A percentile compares a stretch with the other conserved stretches of the same genome.
These are phyloP conservation scores for Glycine tomentella DNA, from an alignment of 306 rosid genomes.

Conservation along the genomic window DNA sequence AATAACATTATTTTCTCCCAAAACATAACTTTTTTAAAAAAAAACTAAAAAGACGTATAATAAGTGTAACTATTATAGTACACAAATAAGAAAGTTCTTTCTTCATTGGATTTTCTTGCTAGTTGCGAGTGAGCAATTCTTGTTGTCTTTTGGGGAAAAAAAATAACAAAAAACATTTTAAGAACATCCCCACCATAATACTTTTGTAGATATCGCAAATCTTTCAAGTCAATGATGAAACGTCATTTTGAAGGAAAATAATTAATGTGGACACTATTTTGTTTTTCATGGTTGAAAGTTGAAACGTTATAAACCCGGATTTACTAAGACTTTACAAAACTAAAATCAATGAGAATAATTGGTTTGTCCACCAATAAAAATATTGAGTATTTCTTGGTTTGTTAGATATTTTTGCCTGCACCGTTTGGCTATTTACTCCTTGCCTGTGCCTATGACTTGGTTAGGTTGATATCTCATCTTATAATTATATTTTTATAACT, in stretches of 20 bases:
- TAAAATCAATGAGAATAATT: too few species aligned
- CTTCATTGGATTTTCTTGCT: background rate
- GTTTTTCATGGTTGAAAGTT: background rate
- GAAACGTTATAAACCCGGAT: background rate
- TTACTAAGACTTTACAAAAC: background rate
- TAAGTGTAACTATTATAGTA: background rate
- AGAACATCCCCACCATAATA: background rate
- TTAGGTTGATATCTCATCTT: slow-evolving; percentile 42
- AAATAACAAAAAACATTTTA: background rate
- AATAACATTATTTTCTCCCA: too few species aligned
- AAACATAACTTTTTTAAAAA: too few species aligned
- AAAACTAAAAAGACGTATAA: background rate
- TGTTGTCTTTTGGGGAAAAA: background rate
- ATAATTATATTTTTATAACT: slow-evolving; percentile 33
- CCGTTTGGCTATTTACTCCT: slow-evolving; percentile 19
- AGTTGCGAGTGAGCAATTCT: slow-evolving; percentile 5
- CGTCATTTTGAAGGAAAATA: background rate
- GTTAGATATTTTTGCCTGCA: background rate
- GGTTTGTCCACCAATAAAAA: background rate
- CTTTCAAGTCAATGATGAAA: background rate
- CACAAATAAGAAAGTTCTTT: background rate
- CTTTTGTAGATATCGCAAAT: background rate
- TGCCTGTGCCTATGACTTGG: slow-evolving; percentile 1
- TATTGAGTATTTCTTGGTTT: background rate
- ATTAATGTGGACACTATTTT: background rate